Percentiles rank a stretch among this genome's conserved stretches.
These are phyloP conservation scores for Agrocybe pediades DNA, from an alignment of 768 basidiomycete genomes.

Conservation along the genomic window DNA sequence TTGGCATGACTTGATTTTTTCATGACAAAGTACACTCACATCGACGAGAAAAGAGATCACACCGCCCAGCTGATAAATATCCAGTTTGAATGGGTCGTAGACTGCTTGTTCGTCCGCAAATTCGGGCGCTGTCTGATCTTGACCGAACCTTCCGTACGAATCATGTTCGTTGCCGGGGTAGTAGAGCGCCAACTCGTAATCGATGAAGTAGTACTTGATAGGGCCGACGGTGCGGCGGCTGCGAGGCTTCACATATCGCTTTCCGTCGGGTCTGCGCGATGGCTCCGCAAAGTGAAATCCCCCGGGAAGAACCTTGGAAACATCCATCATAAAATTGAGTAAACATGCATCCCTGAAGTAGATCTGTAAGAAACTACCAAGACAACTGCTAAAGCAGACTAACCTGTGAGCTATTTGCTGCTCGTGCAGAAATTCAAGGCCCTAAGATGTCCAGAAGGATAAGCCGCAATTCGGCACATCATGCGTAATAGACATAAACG, in stretches of 20 bases:
- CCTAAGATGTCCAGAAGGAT: not conserved
- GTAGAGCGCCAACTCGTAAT: slow-evolving; percentile 23
- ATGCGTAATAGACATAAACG: not conserved
- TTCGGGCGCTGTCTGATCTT: slow-evolving; percentile 24
- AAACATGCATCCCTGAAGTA: slow-evolving; percentile 16
- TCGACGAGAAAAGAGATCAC: slow-evolving; percentile 6
- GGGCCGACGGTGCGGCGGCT: slow-evolving; percentile 23
- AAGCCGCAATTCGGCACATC: not conserved
- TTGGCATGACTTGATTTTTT: not conserved
- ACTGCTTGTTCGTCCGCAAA: slow-evolving; percentile 16
- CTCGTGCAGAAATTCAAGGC: slow-evolving; percentile 17
- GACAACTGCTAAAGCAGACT: not conserved
- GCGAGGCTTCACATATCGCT: not conserved
- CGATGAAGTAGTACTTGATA: slow-evolving; percentile 28
- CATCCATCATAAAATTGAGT: slow-evolving; percentile 22
- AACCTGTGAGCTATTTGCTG: slow-evolving; percentile 21
- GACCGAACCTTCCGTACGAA: slow-evolving; percentile 18
- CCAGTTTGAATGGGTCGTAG: slow-evolving; percentile 31
- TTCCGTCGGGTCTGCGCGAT: not conserved
- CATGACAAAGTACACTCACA: not conserved
- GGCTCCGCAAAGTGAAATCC: slow-evolving; percentile 11
- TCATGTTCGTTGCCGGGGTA: not conserved
- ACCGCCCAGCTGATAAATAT: slow-evolving; percentile 28
- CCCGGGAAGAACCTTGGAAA: slow-evolving; percentile 13
- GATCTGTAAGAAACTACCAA: too few relatives aligned